phyloP scores from a whole-genome alignment of 345 rosid genomes.

The Syzygium aqueum region DNA sequence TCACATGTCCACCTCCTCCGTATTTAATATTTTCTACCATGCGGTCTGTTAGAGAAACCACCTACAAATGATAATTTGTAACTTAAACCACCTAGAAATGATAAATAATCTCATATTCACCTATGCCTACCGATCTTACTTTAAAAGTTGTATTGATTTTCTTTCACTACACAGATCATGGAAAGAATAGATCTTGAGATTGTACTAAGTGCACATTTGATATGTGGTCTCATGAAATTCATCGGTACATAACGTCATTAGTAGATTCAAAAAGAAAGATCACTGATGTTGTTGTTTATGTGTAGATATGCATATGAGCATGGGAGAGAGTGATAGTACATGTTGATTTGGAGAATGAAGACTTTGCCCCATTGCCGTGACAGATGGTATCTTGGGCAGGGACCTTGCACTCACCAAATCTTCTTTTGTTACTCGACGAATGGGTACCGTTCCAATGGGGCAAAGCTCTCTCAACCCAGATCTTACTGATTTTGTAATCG shows the following conservation, averaged over 20 bases:
- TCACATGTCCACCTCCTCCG: background rate
- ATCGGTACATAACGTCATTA: background rate
- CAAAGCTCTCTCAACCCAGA: background rate
- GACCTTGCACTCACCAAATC: background rate
- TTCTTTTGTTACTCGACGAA: background rate
- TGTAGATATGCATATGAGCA: background rate
- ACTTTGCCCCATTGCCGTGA: background rate
- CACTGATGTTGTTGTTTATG: background rate
- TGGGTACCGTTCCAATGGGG: background rate
- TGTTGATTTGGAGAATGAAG: background rate
- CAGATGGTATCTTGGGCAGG: background rate
- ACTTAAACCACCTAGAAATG: background rate
- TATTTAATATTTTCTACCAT: background rate
- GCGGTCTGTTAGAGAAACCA: background rate
- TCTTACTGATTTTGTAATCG: background rate
- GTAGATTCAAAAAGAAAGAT: background rate
- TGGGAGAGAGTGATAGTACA: background rate
- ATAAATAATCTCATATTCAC: background rate
- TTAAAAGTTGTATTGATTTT: background rate
- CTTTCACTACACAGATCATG: background rate
- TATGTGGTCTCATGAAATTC: background rate
- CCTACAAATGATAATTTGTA: background rate
- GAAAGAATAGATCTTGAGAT: background rate
- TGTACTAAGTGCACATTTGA: background rate
- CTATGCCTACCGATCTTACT: background rate